Base-by-base conservation (phyloP, 306 rosid genomes). In the Vigna nakashimae region DNA sequence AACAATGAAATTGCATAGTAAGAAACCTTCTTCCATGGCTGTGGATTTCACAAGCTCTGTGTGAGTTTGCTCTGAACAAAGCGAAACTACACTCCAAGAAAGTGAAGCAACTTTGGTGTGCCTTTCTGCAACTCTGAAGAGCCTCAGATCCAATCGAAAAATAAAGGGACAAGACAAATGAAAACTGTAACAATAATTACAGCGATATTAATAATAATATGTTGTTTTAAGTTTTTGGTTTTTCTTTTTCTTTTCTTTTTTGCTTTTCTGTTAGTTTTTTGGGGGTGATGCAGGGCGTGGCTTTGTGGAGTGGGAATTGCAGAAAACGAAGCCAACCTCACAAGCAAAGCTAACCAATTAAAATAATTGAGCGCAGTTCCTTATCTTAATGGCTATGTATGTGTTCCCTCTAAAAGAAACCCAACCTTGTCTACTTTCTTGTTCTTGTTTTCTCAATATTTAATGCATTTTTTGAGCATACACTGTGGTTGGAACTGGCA, bases 111-210 rank as follows among this genome's bases (percentile, higher is more conserved):
- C 90, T 88, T 87, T 88, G 84, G 71, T 20, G 78, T 57, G 80
- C 56, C 78, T 79, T 85, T 83, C 79, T 82, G 78, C 78, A 73
- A 24, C 82, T 46, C 81, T 45, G 88, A 86, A 65, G 90, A 81
- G 89, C 74, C 84, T 87, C 98, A 87, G 99, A 92, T 95, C 99
- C 87, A 89, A 95, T 92, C 96, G 83, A 74, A 87, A 66, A 88
- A 80, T 57, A 62, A 82, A 40, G 71, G 71, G 85, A 80, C 56
- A 66, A 71, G 72, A 59, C 74, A 88, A 65, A 79, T 77, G 67
- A 65, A 51, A 68, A 69, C 51, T 58, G 76, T 62, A 80, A 86
- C 71, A 75, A 38, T 20, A 74, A 79, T 48, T 45, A 38, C 43
- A 74, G 65, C 43, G 70, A 76, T 63, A 68, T 1, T 58, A 59